Conservation (phyloP, 345 rosid species). For the Arabis hirsuta region DNA sequence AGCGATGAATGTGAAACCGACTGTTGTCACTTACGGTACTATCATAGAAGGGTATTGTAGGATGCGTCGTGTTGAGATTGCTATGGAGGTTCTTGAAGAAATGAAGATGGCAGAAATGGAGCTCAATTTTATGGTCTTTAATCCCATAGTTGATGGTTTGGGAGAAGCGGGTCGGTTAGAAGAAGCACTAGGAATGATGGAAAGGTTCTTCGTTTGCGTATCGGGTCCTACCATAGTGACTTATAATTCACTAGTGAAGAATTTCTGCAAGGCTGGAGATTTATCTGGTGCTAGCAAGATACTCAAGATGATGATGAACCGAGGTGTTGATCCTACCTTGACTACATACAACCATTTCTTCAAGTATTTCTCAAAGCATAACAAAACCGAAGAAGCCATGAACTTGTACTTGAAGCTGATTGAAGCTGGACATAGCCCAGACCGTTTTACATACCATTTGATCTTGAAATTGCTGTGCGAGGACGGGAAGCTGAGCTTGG, state of each 20-base stretch:
- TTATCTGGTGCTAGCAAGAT: conserved; percentile 68
- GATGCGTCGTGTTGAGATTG: conserved; percentile 68
- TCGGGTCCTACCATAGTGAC: conserved; percentile 74
- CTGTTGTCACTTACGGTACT: conserved; percentile 75
- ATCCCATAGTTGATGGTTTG: conserved; percentile 77
- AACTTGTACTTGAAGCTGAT: conserved; percentile 75
- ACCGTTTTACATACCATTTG: conserved; percentile 75
- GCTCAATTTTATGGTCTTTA: conserved; percentile 62
- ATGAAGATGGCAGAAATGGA: conserved; percentile 70
- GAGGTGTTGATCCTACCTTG: conserved; percentile 69
- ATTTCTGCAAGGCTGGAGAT: conserved; percentile 76
- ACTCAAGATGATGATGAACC: conserved; percentile 74
- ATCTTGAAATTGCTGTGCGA: conserved; percentile 82
- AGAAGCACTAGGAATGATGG: conserved; percentile 74
- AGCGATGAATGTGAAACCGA: conserved; percentile 56
- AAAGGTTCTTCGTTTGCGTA: conserved; percentile 63
- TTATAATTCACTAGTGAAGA: conserved; percentile 81
- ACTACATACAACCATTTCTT: conserved; percentile 82
- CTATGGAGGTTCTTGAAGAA: conserved; percentile 64
- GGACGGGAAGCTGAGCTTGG: conserved; percentile 72
- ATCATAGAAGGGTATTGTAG: conserved; percentile 82
- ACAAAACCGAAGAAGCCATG: conserved; percentile 77
- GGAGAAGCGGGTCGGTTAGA: conserved; percentile 75
- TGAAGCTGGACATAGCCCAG: conserved; percentile 69
- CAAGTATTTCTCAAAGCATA: conserved; percentile 59